These are phyloP conservation scores for Bolboschoenus planiculmis DNA, from an alignment of 176 grass and related monocot genomes.

Conservation along the genomic window DNA sequence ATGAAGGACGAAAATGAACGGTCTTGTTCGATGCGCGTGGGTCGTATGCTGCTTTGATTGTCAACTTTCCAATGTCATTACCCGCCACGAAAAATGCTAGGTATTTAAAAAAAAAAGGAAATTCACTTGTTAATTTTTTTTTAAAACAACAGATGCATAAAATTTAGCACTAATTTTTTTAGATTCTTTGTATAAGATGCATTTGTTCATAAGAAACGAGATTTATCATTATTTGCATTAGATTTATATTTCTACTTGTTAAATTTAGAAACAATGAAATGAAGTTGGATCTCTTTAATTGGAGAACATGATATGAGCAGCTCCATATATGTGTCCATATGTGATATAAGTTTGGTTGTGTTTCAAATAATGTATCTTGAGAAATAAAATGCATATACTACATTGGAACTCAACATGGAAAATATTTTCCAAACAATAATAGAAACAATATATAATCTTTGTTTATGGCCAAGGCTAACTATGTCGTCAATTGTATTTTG, in stretches of 20 bases:
- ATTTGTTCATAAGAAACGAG: neutral
- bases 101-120: neutral
- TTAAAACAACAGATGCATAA: neutral
- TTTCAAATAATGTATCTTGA: no score
- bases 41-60: conserved; percentile 55
- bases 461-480: no score
- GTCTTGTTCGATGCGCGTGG: conserved; percentile 39
- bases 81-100: conserved; percentile 69
- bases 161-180: no score
- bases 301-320: no score
- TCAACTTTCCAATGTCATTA: conserved; percentile 66
- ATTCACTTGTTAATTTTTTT: neutral
- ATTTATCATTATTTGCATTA: no score
- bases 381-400: no score
- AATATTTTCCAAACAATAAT: neutral
- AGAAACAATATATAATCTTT: neutral
- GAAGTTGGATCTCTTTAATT: no score
- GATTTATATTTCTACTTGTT: no score
- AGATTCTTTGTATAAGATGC: neutral
- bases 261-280: no score
- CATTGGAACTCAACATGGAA: neutral
- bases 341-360: no score
- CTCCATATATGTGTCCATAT: no score
- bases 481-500: no score
- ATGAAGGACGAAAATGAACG: conserved; percentile 51